Base-by-base conservation (phyloP, 192 early-diverging fungal genomes). In the Rhizophlyctis rosea region DNA sequence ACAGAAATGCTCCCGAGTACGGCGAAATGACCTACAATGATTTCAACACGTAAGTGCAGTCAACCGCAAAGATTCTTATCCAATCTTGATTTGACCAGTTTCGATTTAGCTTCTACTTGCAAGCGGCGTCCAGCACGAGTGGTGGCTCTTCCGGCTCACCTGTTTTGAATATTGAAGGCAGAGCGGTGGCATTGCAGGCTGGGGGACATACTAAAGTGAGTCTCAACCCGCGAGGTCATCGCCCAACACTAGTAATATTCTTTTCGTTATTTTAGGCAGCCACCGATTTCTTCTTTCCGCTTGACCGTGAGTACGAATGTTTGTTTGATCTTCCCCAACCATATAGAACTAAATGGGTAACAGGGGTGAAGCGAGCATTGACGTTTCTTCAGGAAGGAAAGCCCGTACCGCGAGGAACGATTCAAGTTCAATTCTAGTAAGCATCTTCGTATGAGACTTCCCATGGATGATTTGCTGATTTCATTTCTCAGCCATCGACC, bases 251-350 rank as follows among this genome's bases (percentile, higher is more conserved):
- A 44, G 39, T 44, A 18, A 4, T 11, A 23, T 13, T 9, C 4
- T 9, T 53, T 58, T 4, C 7, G 36, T 60, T n/a, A 18, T 28
- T 51, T 27, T 50, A 52, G 29, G 88, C 88, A 32, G 90, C 90
- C 21, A 91, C 91, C 0, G 88, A 91, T 72, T 93, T 89, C 78
- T 93, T 91, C 65, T 86, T 93, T 31, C 91, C 91, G 9, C 63
- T 93, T 34, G 88, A 90, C 62, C 80, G 90, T 62, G 34, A 33
- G 51, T 25, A 28, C 21, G 1, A 23, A n/a, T n/a, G n/a, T n/a
- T n/a, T n/a, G n/a, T n/a, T n/a, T n/a, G n/a, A n/a, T n/a, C n/a
- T n/a, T n/a, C n/a, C n/a, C n/a, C n/a, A n/a, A n/a, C n/a, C n/a
- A n/a, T n/a, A n/a, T n/a, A n/a, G n/a, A n/a, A n/a, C n/a, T n/a